A percentile compares a stretch with the other conserved stretches of the same genome.
phyloP scores from a whole-genome alignment of 768 basidiomycete species.

The Baorangia bicolor region DNA sequence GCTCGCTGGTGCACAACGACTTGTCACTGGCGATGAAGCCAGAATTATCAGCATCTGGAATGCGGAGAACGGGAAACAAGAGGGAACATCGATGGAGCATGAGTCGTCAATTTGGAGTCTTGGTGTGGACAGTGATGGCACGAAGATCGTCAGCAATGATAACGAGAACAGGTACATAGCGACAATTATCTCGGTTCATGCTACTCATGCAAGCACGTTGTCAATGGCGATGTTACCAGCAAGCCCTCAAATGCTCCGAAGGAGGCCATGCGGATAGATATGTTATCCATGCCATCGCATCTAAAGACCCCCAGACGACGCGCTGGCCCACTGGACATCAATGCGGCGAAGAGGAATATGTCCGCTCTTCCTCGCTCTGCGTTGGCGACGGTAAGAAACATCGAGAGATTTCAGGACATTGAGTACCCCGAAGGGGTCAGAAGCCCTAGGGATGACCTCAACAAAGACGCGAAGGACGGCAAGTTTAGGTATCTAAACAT shows the following conservation, averaged over 20 bases:
- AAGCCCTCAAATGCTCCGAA: constrained; percentile 41
- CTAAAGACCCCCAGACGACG: constrained; percentile 45
- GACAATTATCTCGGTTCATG: too few relatives aligned
- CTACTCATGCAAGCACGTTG: too few relatives aligned
- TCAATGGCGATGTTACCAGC: constrained; percentile 40
- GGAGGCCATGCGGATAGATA: constrained; percentile 66
- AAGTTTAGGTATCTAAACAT: constrained; percentile 71
- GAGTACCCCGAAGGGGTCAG: constrained; percentile 80
- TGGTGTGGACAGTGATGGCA: too few relatives aligned
- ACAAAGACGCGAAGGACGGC: constrained; percentile 77
- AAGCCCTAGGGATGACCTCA: constrained; percentile 84
- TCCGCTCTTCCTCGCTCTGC: constrained; percentile 47
- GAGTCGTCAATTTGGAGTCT: not conserved
- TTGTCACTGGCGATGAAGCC: not conserved
- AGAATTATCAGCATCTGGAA: not conserved
- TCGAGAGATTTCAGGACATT: constrained; percentile 76
- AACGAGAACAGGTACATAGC: too few relatives aligned
- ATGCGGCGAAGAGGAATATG: constrained; percentile 43
- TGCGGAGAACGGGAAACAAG: not conserved
- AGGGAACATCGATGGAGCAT: not conserved
- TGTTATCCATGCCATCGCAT: constrained; percentile 43
- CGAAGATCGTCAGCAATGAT: too few relatives aligned
- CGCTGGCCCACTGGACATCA: constrained; percentile 74
- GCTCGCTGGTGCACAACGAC: not conserved
- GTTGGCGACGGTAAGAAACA: constrained; percentile 78